Evolutionary conservation across 2,329 filamentous ascomycete genomes (phyloP).

Genomic region (Cordyceps cicadae): DNA sequence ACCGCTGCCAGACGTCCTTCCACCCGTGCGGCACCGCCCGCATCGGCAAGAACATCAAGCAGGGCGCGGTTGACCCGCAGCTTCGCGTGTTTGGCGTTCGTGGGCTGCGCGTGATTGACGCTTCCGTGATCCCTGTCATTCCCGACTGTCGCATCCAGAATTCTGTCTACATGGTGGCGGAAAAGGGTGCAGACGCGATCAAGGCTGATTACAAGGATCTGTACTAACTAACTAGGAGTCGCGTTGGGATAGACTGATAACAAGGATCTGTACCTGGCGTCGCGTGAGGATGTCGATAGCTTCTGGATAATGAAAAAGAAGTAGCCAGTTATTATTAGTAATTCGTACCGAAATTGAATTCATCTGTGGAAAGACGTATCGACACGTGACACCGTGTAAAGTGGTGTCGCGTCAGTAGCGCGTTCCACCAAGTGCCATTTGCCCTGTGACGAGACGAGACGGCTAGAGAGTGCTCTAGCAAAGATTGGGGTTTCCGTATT

Average conservation of each 20-base stretch:
- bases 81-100: slow-evolving; percentile 24
- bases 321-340: too few relatives aligned
- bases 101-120: slow-evolving; percentile 22
- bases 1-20: slow-evolving; percentile 52
- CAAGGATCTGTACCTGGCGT: slow-evolving; percentile 10
- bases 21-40: slow-evolving; percentile 50
- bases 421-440: background rate
- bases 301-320: too few relatives aligned
- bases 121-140: slow-evolving; percentile 46
- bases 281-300: too few relatives aligned
- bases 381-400: slow-evolving; percentile 7
- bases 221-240: too few relatives aligned
- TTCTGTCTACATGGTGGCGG: slow-evolving; percentile 51
- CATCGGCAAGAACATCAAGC: slow-evolving; percentile 30
- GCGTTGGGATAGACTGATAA: slow-evolving; percentile 4
- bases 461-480: background rate
- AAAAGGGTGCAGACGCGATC: slow-evolving; percentile 27
- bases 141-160: slow-evolving; percentile 52
- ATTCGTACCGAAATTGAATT: too few relatives aligned
- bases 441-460: background rate
- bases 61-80: slow-evolving; percentile 25
- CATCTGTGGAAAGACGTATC: too few relatives aligned
- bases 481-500: background rate
- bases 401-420: slow-evolving; percentile 6
- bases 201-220: slow-evolving; percentile 9